A percentile compares a stretch with the other conserved stretches of the same genome.
phyloP scores from a whole-genome alignment of 768 basidiomycete genomes.

The Lenzites betulinus region DNA sequence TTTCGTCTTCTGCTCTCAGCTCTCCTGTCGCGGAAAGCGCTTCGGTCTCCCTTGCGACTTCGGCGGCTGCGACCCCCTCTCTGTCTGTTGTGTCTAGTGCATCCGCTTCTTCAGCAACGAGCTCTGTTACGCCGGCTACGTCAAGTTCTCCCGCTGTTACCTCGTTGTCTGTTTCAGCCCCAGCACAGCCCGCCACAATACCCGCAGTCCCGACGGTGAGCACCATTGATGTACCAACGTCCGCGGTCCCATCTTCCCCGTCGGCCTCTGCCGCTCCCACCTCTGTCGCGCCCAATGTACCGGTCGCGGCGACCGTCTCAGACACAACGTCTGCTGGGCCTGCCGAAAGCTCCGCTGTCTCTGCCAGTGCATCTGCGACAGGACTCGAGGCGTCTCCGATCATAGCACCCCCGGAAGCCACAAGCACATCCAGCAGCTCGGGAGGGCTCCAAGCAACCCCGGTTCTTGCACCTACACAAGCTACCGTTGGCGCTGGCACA shows the following conservation, averaged over 20 bases:
- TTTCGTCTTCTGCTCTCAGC: neutral
- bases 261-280: neutral
- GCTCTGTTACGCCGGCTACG: neutral
- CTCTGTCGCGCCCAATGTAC: neutral
- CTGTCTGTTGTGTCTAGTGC: neutral
- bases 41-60: neutral
- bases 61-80: neutral
- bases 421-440: neutral
- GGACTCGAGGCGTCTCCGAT: neutral
- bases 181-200: neutral
- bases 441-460: no score
- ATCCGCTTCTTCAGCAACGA: neutral
- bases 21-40: neutral
- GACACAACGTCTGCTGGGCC: neutral
- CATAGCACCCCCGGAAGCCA: neutral
- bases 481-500: no score
- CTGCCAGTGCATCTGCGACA: neutral
- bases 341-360: neutral
- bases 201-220: neutral
- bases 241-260: neutral
- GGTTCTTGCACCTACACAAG: no score
- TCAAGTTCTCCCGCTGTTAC: neutral
- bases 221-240: neutral
- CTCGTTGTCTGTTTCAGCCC: neutral
- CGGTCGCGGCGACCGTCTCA: neutral